Conservation (phyloP, 495 filamentous ascomycete species). For the Poronia punctata region DNA sequence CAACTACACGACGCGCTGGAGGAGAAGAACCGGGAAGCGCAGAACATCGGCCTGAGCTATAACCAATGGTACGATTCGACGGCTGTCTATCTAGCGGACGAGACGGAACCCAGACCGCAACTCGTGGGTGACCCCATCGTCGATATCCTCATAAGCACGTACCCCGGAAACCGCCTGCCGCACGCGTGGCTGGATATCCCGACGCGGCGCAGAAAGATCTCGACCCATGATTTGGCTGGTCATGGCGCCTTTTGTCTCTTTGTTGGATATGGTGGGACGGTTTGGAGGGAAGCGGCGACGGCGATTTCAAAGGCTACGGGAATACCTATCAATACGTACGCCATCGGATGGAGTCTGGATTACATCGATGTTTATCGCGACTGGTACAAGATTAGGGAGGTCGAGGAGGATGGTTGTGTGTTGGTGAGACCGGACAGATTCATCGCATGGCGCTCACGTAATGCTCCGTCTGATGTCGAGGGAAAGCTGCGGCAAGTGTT, state of each 20-base stretch:
- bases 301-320: constrained; percentile 22
- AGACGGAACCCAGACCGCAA: constrained; percentile 21
- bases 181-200: constrained; percentile 48
- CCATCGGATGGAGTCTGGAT: constrained; percentile 43
- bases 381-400: constrained; percentile 37
- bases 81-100: constrained; percentile 32
- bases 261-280: constrained; percentile 43
- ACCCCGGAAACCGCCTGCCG: constrained; percentile 45
- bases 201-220: constrained; percentile 33
- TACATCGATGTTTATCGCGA: constrained; percentile 49
- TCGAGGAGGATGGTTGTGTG: constrained; percentile 47
- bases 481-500: constrained; percentile 22
- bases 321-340: constrained; percentile 35
- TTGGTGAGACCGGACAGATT: constrained; percentile 44
- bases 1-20: constrained; percentile 31
- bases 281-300: constrained; percentile 42
- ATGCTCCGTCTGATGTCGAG: constrained; percentile 19
- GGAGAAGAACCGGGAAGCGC: constrained; percentile 39
- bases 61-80: constrained; percentile 39
- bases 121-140: constrained; percentile 20
- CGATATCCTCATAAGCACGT: constrained; percentile 37
- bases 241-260: constrained; percentile 42
- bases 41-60: constrained; percentile 45
- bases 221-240: constrained; percentile 48
- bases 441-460: constrained; percentile 34